A percentile compares a stretch with the other conserved stretches of the same genome.
These are phyloP conservation scores for Solanum bulbocastanum DNA, from an alignment of 257 asterid species.

Conservation along the genomic window DNA sequence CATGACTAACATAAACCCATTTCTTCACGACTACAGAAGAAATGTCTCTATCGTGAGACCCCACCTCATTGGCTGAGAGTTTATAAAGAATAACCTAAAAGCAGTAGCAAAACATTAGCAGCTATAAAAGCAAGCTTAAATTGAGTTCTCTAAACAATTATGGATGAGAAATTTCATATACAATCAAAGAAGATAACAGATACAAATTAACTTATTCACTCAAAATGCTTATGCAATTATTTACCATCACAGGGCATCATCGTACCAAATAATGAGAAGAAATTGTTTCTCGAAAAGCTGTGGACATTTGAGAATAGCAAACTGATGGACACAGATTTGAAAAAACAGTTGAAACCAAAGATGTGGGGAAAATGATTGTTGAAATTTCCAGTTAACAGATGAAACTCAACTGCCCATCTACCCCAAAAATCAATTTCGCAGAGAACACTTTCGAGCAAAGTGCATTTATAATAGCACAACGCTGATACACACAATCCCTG, in stretches of 20 bases:
- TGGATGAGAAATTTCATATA: neutral
- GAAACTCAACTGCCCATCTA: neutral
- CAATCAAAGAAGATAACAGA: neutral
- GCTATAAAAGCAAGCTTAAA: neutral
- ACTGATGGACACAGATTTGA: neutral
- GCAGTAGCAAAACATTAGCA: neutral
- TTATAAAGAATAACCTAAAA: slow-evolving; percentile 69
- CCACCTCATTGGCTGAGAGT: slow-evolving; percentile 48
- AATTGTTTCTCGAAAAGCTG: neutral
- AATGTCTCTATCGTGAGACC: slow-evolving; percentile 23
- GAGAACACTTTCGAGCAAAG: neutral
- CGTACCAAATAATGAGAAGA: neutral
- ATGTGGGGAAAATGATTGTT: neutral
- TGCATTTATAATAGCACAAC: neutral
- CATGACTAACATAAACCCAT: slow-evolving; percentile 73
- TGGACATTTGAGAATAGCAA: neutral
- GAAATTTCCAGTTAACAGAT: neutral
- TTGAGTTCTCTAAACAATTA: neutral
- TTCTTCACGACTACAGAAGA: slow-evolving; percentile 37
- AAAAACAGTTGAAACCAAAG: neutral
- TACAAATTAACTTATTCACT: neutral
- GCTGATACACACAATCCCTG: neutral
- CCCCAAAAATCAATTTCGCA: neutral
- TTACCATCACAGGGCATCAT: neutral
- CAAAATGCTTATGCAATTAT: neutral